Conservation (phyloP, 768 basidiomycete genomes). For the Kwoniella europaea region DNA sequence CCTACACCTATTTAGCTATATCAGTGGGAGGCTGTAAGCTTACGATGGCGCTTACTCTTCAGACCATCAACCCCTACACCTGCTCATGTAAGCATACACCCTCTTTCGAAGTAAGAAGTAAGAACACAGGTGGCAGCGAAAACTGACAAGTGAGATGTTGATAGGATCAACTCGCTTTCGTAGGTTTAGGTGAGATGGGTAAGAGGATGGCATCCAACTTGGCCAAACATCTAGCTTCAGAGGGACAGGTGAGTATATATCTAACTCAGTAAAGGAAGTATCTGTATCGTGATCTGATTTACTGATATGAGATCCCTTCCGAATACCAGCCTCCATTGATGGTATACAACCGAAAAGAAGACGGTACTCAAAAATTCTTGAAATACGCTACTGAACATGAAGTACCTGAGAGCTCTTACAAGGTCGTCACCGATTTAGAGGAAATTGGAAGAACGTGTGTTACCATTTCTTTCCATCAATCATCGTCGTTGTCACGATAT, state of each 20-base stretch:
- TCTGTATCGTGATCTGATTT: neutral
- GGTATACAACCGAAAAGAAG: conserved; percentile 74
- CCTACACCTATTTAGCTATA: neutral
- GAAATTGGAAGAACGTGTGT: conserved; percentile 66
- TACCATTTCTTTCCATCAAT: too few species aligned
- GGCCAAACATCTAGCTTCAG: conserved; percentile 61
- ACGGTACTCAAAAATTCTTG: conserved; percentile 61
- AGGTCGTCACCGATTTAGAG: conserved; percentile 65
- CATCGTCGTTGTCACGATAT: too few species aligned
- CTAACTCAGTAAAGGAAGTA: too few species aligned
- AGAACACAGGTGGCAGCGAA: neutral
- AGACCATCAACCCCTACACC: conserved; percentile 51
- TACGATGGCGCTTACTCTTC: neutral
- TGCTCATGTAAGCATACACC: conserved; percentile 40
- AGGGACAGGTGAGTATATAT: conserved; percentile 30
- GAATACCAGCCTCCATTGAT: conserved; percentile 64
- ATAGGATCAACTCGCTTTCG: conserved; percentile 62
- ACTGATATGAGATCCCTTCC: conserved; percentile 28
- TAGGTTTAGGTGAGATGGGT: conserved; percentile 66
- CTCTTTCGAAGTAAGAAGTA: neutral
- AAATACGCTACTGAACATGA: conserved; percentile 66
- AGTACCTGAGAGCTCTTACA: conserved; percentile 64
- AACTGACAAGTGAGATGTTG: neutral
- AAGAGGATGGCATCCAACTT: conserved; percentile 79
- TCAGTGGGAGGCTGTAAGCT: neutral